Base-by-base conservation (phyloP, 805 yeast species). In the Dipodascus geniculatus region DNA sequence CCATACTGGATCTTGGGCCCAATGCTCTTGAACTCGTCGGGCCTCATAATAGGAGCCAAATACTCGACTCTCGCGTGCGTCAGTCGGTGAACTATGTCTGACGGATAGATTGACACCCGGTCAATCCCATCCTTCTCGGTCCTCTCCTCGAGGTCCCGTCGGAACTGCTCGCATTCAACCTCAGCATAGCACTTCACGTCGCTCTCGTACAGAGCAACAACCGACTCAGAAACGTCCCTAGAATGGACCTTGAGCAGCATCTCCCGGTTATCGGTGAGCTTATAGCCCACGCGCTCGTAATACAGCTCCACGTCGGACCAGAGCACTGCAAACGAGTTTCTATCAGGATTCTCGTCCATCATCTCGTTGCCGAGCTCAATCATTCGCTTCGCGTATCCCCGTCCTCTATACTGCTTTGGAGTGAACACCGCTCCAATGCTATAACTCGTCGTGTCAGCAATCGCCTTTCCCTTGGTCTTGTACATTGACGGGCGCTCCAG, bases 291-390 rank as follows among this genome's bases (percentile, higher is more conserved):
- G 57, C 73, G 70, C 38, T 73, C 69, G 65, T 88, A 88, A 59
- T 76, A 86, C 31, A 73, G 75, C 16, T 85, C 91, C 20, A 85
- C 79, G 50, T 83, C 93, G 57, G 91, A 83, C 73, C 86, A 87
- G 51, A 87, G 72, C 44, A 72, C 71, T 38, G 74, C 65, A 16
- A 75, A 63, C 22, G 65, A 56, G 20, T 68, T 62, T 8, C 62
- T 58, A 38, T 38, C 44, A 14, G 44, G 20, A n/a, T 38, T 38
- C 33, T 54, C 35, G 42, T 57, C 60, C 8, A 54, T 57, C 6
- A 48, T 50, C 23, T 56, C 53, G 17, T 56, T 56, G 1, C 60
- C 61, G 16, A 48, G 42, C 3, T 42, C 20, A 48, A 82, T 67
- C 82, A 82, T 74, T 23, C 54, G 53, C 4, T 65, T 64, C 0